Base-by-base conservation (phyloP, 768 basidiomycete species). In the Tricholoma sp. region DNA sequence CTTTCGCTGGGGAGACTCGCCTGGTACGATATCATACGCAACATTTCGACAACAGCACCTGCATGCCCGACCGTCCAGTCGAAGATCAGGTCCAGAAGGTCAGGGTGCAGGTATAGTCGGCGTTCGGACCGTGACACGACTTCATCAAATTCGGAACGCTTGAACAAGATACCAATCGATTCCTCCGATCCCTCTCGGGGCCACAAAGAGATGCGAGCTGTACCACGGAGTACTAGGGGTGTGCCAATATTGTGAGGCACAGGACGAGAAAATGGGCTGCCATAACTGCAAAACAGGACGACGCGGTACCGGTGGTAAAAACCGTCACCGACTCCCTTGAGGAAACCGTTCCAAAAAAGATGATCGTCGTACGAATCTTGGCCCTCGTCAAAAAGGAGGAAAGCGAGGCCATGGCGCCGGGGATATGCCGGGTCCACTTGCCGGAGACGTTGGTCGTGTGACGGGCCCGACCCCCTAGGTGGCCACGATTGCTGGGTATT, bases 111-210 rank as follows among this genome's bases (percentile, higher is more conserved):
- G 45, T 51, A 19, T 35, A 46, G 6, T 24, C 41, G 12, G 19
- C 39, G 21, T 46, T 55, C 22, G 49, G 24, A 60, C 37, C 34
- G 50, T 14, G n/a, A 32, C n/a, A 62, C 50, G 39, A 50, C 54
- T 16, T 62, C 59, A 11, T 60, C 52, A 45, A 62, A 60, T 59
- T 62, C 59, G 14, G 24, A 32, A 18, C 55, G 27, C 6, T 55
- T 34, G 41, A 62, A 60, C 45, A 62, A 60, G 18, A 62, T 35
- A 55, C 59, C 59, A 34, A 60, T 58, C 49, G 51, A 41, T 59
- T 31, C 47, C 14, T 16, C 43, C 22, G 43, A 45, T 16, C 43
- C 43, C 43, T 45, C 43, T 45, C 52, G n/a, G 58, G 53, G 58
- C 47, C 47, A 56, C 32, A 54, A 24, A 56, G 47, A 55, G 39